Evolutionary conservation across 208 protist genomes (phyloP).

Genomic region (Crithidia thermophila): DNA sequence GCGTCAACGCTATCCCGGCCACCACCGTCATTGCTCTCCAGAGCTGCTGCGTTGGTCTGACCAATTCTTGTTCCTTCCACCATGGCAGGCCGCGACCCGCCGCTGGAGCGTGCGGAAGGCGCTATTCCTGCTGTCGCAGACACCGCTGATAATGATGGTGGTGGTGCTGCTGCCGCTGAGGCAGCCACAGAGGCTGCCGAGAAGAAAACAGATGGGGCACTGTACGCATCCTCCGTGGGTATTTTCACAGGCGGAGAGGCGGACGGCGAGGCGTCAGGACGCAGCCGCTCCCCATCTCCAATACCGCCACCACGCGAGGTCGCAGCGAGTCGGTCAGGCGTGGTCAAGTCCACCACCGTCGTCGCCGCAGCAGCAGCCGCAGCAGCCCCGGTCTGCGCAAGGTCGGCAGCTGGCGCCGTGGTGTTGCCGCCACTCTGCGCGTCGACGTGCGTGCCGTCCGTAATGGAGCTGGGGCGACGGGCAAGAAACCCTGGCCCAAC

Average conservation of each 20-base stretch:
- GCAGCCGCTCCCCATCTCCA: too few relatives aligned
- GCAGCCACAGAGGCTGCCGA: too few relatives aligned
- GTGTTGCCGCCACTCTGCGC: too few relatives aligned
- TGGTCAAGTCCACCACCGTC: conserved; percentile 10
- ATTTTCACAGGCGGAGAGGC: conserved; percentile 24
- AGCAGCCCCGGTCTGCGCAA: neutral
- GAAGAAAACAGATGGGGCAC: too few relatives aligned
- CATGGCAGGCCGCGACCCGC: too few relatives aligned
- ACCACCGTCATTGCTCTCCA: neutral
- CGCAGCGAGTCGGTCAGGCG: conserved; percentile 7
- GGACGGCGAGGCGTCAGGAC: conserved; percentile 11
- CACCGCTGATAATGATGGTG: neutral
- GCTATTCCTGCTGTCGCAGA: neutral
- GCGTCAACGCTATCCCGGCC: conserved; percentile 10
- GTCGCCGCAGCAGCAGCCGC: conserved; percentile 4
- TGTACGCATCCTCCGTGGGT: neutral
- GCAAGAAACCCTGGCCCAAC: conserved; percentile 57
- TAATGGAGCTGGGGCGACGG: conserved; percentile 25
- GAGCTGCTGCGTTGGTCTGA: neutral
- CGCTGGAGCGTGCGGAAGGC: too few relatives aligned
- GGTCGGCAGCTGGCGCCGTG: too few relatives aligned
- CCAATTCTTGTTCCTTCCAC: too few relatives aligned
- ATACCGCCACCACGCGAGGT: neutral
- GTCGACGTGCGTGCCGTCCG: neutral
- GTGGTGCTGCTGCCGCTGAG: neutral